Conservation (phyloP, 257 asterid genomes). For the Apocynum venetum region DNA sequence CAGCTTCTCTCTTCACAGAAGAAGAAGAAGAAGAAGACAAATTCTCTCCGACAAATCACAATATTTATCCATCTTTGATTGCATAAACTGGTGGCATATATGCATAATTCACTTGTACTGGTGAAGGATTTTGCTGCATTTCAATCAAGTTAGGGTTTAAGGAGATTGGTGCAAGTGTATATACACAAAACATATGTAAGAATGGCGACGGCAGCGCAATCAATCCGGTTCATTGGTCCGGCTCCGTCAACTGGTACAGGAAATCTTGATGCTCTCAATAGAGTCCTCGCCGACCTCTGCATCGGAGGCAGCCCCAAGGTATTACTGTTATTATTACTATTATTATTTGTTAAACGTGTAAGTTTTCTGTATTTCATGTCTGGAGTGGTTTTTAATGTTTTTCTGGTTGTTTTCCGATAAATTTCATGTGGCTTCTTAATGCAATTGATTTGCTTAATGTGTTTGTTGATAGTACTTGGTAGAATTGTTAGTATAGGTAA, state of each 20-base stretch:
- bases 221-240: slow-evolving; percentile 60
- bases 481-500: background rate
- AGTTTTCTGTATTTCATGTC: slow-evolving; percentile 1
- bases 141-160: slow-evolving; percentile 47
- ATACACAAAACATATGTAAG: background rate
- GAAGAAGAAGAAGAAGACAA: background rate
- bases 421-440: background rate
- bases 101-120: background rate
- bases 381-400: background rate
- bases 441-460: background rate
- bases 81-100: background rate
- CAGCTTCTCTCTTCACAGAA: background rate
- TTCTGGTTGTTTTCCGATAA: background rate
- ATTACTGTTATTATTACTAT: background rate
- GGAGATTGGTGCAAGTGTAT: slow-evolving; percentile 15
- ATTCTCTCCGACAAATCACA: background rate
- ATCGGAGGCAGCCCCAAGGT: slow-evolving; percentile 71
- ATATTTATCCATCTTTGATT: background rate
- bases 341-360: background rate
- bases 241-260: slow-evolving; percentile 55
- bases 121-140: background rate
- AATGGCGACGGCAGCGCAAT: slow-evolving; percentile 50
- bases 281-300: slow-evolving; percentile 69
- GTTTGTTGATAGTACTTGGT: background rate
- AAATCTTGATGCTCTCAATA: slow-evolving; percentile 62